Evolutionary conservation across 148 eudicot species (phyloP).

Genomic region (Rhododendron kiyosumense): DNA sequence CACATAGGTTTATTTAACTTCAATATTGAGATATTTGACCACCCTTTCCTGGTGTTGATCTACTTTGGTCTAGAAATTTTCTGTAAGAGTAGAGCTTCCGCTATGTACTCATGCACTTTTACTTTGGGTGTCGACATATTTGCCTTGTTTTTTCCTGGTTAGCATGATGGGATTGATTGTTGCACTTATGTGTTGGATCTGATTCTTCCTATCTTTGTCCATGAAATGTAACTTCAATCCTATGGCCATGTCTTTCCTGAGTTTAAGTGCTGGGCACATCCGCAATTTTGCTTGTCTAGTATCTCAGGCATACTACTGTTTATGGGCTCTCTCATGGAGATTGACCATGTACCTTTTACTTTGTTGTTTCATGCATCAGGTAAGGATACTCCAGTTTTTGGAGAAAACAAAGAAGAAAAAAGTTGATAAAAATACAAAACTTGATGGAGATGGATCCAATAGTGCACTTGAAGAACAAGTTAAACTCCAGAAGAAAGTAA

Average conservation of each 20-base stretch:
- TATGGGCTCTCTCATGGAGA: background rate
- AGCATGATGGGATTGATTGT: background rate
- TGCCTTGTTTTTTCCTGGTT: background rate
- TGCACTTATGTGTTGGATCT: background rate
- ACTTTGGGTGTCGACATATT: background rate
- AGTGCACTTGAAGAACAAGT: conserved; percentile 36
- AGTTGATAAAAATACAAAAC: conserved; percentile 18
- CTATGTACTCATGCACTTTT: background rate
- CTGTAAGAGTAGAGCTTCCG: background rate
- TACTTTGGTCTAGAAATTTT: background rate
- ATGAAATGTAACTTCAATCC: background rate
- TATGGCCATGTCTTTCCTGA: background rate
- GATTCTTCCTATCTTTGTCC: background rate
- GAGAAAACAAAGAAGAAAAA: conserved; percentile 64
- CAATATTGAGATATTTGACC: background rate
- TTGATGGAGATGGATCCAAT: conserved; percentile 33
- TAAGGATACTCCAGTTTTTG: conserved; percentile 64
- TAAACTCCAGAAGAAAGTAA: conserved; percentile 48
- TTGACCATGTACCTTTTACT: background rate
- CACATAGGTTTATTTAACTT: background rate
- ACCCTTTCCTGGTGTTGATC: background rate
- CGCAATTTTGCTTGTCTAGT: background rate
- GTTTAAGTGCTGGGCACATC: background rate
- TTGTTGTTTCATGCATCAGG: conserved; percentile 32
- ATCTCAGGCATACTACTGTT: background rate